Evolutionary conservation across 208 protist species (phyloP).

Genomic region (Leishmania arabica): DNA sequence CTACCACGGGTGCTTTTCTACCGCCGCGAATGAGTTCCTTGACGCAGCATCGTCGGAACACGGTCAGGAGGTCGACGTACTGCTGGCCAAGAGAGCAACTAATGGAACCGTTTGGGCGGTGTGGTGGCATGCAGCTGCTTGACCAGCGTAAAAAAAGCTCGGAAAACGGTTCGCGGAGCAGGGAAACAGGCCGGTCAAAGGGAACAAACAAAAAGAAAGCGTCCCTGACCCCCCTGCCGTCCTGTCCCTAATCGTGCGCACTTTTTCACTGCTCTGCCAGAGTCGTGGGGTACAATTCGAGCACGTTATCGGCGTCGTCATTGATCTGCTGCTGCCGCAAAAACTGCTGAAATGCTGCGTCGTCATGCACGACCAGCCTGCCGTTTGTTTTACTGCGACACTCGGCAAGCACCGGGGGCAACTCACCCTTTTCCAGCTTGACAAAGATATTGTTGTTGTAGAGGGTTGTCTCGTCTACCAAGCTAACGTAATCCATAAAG

Average conservation of each 20-base stretch:
- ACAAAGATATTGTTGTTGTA: conserved; percentile 92
- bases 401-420: conserved; percentile 77
- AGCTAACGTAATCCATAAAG: conserved; percentile 62
- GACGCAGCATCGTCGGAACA: no score
- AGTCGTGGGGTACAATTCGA: conserved; percentile 51
- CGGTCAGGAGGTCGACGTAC: no score
- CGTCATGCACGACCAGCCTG: conserved; percentile 57
- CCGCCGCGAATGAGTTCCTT: accelerated
- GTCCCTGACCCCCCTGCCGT: no score
- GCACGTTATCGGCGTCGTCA: conserved; percentile 63
- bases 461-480: conserved; percentile 69
- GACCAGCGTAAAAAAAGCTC: no score
- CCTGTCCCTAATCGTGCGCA: no score
- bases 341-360: conserved; percentile 72
- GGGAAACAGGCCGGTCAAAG: no score
- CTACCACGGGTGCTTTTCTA: no score
- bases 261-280: neutral
- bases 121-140: no score
- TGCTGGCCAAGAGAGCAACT: no score
- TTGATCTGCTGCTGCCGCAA: conserved; percentile 66
- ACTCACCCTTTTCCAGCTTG: conserved; percentile 76
- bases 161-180: no score
- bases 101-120: no score
- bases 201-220: neutral
- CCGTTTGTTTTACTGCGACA: conserved; percentile 28